Evolutionary conservation across 257 asterid genomes (phyloP).

Genomic region (Verbascum thapsus): DNA sequence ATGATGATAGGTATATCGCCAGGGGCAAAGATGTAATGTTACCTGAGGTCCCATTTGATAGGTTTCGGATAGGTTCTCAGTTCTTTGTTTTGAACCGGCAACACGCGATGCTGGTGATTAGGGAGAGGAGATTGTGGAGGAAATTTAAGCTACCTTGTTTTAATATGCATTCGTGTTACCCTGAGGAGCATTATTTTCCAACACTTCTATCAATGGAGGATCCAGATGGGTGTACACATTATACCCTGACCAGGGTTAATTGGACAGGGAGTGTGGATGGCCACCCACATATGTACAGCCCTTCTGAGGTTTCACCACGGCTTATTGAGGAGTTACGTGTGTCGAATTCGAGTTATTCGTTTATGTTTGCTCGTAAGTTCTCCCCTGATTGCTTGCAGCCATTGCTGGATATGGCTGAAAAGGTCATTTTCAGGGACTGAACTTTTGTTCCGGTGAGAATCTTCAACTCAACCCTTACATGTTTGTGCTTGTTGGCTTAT

Average conservation of each 20-base stretch:
- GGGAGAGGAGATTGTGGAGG: constrained; percentile 62
- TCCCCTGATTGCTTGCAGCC: constrained; percentile 78
- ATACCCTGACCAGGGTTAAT: constrained; percentile 71
- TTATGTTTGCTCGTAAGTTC: constrained; percentile 71
- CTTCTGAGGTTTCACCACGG: constrained; percentile 50
- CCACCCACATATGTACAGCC: constrained; percentile 66
- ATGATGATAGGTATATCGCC: constrained; percentile 59
- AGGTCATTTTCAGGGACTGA: constrained; percentile 60
- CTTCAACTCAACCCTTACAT: neutral
- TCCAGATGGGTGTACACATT: constrained; percentile 55
- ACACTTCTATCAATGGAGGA: constrained; percentile 78
- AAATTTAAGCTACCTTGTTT: constrained; percentile 65
- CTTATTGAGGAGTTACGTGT: constrained; percentile 46
- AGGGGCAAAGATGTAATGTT: constrained; percentile 61
- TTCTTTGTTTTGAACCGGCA: constrained; percentile 56
- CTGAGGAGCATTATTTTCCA: constrained; percentile 84
- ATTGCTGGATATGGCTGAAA: constrained; percentile 51
- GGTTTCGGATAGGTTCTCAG: constrained; percentile 74
- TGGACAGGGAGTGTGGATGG: constrained; percentile 69
- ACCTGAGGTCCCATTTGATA: constrained; percentile 59
- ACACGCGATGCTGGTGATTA: constrained; percentile 54
- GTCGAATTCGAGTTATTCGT: constrained; percentile 54
- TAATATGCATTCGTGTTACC: constrained; percentile 56
- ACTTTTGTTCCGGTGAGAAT: constrained; percentile 40
- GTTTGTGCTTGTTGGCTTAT: neutral